phyloP scores from a whole-genome alignment of 2,329 filamentous ascomycete genomes.

The Diaporthe sp. region DNA sequence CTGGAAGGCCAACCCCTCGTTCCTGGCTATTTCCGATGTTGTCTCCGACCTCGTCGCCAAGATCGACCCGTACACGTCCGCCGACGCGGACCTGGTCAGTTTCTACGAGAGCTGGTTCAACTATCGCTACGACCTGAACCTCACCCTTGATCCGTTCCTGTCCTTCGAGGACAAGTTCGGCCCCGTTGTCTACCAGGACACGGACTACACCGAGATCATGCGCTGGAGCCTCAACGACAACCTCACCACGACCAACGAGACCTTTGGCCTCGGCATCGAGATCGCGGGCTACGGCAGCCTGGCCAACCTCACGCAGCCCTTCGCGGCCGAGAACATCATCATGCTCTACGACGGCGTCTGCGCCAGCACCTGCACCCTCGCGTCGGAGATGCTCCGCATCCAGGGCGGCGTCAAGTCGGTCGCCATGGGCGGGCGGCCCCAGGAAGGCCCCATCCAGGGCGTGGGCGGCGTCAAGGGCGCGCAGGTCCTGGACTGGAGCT shows the following conservation, averaged over 20 bases:
- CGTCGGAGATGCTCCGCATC: conserved; percentile 66
- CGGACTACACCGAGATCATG: conserved; percentile 67
- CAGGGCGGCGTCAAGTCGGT: conserved; percentile 68
- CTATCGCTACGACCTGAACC: conserved; percentile 64
- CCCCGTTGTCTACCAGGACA: conserved; percentile 58
- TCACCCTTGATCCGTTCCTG: conserved; percentile 63
- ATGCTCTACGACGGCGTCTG: conserved; percentile 72
- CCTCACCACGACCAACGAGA: conserved; percentile 56
- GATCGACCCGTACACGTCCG: conserved; percentile 60
- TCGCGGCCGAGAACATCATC: conserved; percentile 69
- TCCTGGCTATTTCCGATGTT: conserved; percentile 59
- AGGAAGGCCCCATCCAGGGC: conserved; percentile 64
- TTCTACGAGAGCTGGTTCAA: conserved; percentile 66
- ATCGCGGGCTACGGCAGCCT: conserved; percentile 65
- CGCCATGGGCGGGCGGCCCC: conserved; percentile 64
- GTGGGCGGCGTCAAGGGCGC: conserved; percentile 68
- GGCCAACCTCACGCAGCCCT: conserved; percentile 64
- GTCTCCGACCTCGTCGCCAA: conserved; percentile 59
- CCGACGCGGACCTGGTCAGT: conserved; percentile 49
- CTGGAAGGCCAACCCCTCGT: conserved; percentile 57
- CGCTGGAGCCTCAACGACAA: conserved; percentile 64
- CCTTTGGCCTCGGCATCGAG: conserved; percentile 58
- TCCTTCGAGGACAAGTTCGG: conserved; percentile 62
- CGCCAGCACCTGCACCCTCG: conserved; percentile 70
- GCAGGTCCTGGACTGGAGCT: conserved; percentile 52